Evolutionary conservation across 2,329 filamentous ascomycete genomes (phyloP), one percentile per base, ranked within the genome.

Genomic region (Leptographium lundbergii): DNA sequence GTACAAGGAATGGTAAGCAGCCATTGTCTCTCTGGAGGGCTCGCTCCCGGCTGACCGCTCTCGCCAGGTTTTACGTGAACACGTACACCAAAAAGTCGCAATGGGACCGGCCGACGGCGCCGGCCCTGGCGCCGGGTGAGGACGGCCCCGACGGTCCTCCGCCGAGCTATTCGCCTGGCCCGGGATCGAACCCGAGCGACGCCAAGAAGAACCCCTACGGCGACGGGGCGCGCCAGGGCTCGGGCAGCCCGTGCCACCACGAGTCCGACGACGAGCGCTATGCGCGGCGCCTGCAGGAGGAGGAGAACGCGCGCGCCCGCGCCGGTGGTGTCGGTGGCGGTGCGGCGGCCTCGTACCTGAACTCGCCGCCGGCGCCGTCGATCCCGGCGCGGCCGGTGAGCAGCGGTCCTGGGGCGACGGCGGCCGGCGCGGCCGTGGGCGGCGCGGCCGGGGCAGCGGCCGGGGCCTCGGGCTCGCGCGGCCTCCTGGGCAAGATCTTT

Each of bases 31-130:
- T 22, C 19, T 10, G 5, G 5, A 32, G 52, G n/a, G 1, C 17
- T 27, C 11, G 9, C 47, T 4, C 34, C 36, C 36, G 39, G 42
- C 51, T 58, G 22, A 34, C 32, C 6, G 22, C 6, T 52, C 7
- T 25, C 36, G n/a, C 9, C 63, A 90, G 87, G 86, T 96, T 94
- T 81, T 96, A 88, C 75, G 88, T 96, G 61, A 94, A 96, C 75
- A 82, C 88, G 62, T 82, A 85, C 72, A 96, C 91, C 64, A 94
- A 94, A 68, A 80, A 87, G 69, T 95, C 91, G 6, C 88, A 92
- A 79, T 96, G 91, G 91, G 88, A 95, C 5, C 86, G 83, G 65
- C 91, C 91, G 22, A 89, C 84, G 45, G 79, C 79, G 57, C 85
- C 88, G 51, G 83, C 84, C 57, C 80, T 56, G 3, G 64, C 64